These are phyloP conservation scores for Globisporangium irregulare DNA, from an alignment of 352 stramenopile species.

Conservation along the genomic window DNA sequence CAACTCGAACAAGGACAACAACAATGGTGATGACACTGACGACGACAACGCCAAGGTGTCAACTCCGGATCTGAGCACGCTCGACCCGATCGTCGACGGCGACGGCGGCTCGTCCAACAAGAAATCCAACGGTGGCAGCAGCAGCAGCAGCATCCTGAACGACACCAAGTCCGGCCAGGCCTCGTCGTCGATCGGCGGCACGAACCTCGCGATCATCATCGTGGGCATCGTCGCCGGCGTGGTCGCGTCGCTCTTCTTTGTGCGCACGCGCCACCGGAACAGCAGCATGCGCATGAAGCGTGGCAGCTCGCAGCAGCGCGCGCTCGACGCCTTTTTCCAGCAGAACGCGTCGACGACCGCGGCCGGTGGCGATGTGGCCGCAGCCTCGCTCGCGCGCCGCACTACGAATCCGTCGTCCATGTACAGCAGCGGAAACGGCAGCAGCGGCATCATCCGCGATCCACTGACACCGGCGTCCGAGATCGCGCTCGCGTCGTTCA, in stretches of 20 bases:
- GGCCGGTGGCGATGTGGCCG: neutral
- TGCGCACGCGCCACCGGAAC: constrained; percentile 31
- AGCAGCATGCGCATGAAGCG: constrained; percentile 23
- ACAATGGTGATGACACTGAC: neutral
- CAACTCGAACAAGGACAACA: neutral
- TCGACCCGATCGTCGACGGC: constrained; percentile 35
- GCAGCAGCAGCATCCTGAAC: constrained; percentile 15
- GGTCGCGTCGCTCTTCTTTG: constrained; percentile 52
- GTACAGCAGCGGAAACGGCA: constrained; percentile 16
- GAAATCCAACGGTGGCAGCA: constrained; percentile 14
- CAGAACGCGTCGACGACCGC: constrained; percentile 39
- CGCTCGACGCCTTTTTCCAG: constrained; percentile 52
- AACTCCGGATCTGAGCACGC: constrained; percentile 21
- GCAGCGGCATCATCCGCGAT: constrained; percentile 19
- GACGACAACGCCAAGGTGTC: constrained; percentile 18
- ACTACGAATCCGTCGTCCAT: constrained; percentile 13
- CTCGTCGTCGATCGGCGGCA: constrained; percentile 27
- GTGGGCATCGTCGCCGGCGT: constrained; percentile 44
- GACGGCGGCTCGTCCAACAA: constrained; percentile 5
- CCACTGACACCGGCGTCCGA: constrained; percentile 34
- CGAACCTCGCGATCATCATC: constrained; percentile 44
- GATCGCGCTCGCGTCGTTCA: constrained; percentile 29
- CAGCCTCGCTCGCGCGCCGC: neutral
- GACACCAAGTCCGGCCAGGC: constrained; percentile 21
- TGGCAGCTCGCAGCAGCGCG: constrained; percentile 38